Base-by-base conservation (phyloP, 805 yeast species). In the Priceomyces fermenticarens region DNA sequence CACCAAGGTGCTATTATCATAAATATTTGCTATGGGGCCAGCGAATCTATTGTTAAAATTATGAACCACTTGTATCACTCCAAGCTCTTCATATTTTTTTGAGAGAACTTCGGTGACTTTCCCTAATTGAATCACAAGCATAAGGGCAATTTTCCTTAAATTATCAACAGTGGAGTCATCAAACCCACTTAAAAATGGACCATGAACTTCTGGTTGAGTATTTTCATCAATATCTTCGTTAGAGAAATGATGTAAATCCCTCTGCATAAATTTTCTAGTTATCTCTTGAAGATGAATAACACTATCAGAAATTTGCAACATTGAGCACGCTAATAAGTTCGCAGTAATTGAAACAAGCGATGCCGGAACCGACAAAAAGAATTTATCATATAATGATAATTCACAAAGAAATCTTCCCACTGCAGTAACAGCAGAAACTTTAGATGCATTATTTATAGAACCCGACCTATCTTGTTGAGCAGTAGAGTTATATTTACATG, bases 361-460 rank as follows among this genome's bases (percentile, higher is more conserved):
- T 1, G 76, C 52, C 9, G 75, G 68, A 37, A 72, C 63, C 7
- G 67, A 60, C 44, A 79, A 48, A 46, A 73, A 77, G 42, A 62
- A 67, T 41, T 75, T 67, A 40, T 77, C 75, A 48, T 78, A 78
- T 23, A 77, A 50, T 1, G 81, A 63, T 16, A 78, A 54, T 52
- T 80, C 83, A 49, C 81, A 72, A 30, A 80, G 66, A 48, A 78
- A 78, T 32, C 80, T 64, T 20, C 72, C 69, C 29, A 78, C 73
- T 3, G 80, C 82, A 23, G 78, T 67, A 23, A 75, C 72, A 4
- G 81, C 81, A n/a, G 75, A 67, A 30, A 70, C 66, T 7, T 69
- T 65, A 32, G 68, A 62, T 27, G 53, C 48, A 17, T 46, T 39
- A 17, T 36, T 41, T 10, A 38, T 32, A 49, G 46, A 49, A 25